These are phyloP conservation scores for Gremmenia infestans DNA, from an alignment of 2,329 filamentous ascomycete species.

Conservation along the genomic window DNA sequence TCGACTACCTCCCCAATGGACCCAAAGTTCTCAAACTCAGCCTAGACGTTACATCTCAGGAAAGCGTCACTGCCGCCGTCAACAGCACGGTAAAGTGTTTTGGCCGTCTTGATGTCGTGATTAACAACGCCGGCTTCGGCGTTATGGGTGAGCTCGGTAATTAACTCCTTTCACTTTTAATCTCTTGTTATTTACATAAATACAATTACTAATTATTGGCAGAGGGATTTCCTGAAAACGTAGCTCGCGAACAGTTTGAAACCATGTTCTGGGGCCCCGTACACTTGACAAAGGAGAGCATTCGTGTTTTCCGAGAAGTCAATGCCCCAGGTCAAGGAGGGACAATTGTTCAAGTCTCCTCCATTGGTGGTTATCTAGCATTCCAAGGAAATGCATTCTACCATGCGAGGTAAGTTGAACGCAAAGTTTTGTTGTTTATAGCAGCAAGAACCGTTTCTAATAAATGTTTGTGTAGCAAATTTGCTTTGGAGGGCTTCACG, in stretches of 20 bases:
- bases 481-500: slow-evolving; percentile 36
- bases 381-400: slow-evolving; percentile 34
- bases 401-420: slow-evolving; percentile 26
- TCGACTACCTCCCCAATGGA: slow-evolving; percentile 35
- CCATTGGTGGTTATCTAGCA: slow-evolving; percentile 33
- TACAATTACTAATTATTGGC: too few relatives aligned
- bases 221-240: background rate
- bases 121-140: slow-evolving; percentile 54
- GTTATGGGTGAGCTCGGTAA: background rate
- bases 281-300: slow-evolving; percentile 1
- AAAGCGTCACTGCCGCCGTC: slow-evolving; percentile 31
- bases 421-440: background rate
- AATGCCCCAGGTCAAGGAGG: slow-evolving; percentile 23
- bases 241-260: background rate
- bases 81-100: slow-evolving; percentile 30
- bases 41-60: slow-evolving; percentile 44
- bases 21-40: slow-evolving; percentile 38
- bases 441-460: background rate
- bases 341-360: slow-evolving; percentile 37
- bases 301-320: slow-evolving; percentile 8
- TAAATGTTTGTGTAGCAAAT: slow-evolving; percentile 27
- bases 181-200: too few relatives aligned
- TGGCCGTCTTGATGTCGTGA: slow-evolving; percentile 49
- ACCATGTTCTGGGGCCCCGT: slow-evolving; percentile 9
- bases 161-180: background rate